Base-by-base conservation (phyloP, 2,329 filamentous ascomycete species). In the Aspergillus luchuensis region DNA sequence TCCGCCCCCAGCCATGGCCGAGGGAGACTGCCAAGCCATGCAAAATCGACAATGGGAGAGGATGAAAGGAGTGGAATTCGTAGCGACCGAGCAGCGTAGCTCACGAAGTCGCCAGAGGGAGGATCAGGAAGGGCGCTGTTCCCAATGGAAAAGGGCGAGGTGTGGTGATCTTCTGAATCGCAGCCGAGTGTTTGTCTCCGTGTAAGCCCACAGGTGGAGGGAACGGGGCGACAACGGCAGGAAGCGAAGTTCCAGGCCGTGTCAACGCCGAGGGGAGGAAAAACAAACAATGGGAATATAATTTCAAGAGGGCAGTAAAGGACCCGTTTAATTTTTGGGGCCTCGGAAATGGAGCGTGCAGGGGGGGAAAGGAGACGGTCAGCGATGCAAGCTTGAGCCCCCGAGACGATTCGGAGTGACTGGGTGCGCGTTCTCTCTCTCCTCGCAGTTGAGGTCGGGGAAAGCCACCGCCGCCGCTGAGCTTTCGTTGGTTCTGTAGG, bases 11-110 rank as follows among this genome's bases (percentile, higher is more conserved):
- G 76, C 82, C 80, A 86, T 85, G 76, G 84, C 85, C 73, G 84
- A 86, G 74, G 85, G 83, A 75, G 85, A 87, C 81, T 89, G 88
- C 87, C 87, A 90, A 79, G 88, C 87, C 88, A 90, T 90, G 71
- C 70, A 71, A 71, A 63, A 47, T 61, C 55, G 61, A 63, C 56
- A 43, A 58, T 48, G 41, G 36, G 41, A 56, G 50, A 36, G 39
- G 33, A 48, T 47, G 11, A 47, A 19, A 43, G 33, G 25, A 28
- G 57, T 58, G 15, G 57, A 45, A n/a, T n/a, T 25, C 15, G 19
- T 53, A 55, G 41, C n/a, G 33, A n/a, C 30, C 56, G 43, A 56
- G 57, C 41, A 17, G 17, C 45, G 41, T 38, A 53, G 54, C 48
- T 58, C 57, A 54, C 33, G 36, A 30, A 21, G 41, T 49, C 58